A percentile compares a stretch with the other conserved stretches of the same genome.
Evolutionary conservation across 2,329 filamentous ascomycete species (phyloP).

Genomic region (Tolypocladium tropicale): DNA sequence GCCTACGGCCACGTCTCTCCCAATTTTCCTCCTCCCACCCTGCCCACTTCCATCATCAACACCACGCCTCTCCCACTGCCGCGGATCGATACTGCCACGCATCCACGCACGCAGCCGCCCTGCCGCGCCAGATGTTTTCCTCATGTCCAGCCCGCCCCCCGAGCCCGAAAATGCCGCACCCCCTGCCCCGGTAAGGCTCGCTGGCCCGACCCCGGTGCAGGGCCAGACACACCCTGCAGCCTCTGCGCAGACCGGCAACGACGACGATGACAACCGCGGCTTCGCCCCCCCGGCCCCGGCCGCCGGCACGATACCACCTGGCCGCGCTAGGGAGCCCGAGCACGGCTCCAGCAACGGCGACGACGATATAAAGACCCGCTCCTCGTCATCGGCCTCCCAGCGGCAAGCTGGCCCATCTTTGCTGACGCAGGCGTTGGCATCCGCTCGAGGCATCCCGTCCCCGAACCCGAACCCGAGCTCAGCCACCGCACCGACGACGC

Average conservation of each 20-base stretch:
- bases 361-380: slow-evolving; percentile 32
- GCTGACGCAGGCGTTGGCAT: slow-evolving; percentile 47
- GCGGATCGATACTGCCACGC: slow-evolving; percentile 12
- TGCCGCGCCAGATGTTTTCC: slow-evolving; percentile 41
- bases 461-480: background rate
- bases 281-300: slow-evolving; percentile 1
- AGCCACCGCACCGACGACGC: background rate
- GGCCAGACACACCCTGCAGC: slow-evolving; percentile 6
- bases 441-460: slow-evolving; percentile 41
- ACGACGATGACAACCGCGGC: slow-evolving; percentile 2
- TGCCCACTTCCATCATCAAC: slow-evolving; percentile 7
- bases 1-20: background rate
- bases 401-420: slow-evolving; percentile 42
- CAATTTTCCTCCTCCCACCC: slow-evolving; percentile 7
- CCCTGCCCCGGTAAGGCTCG: slow-evolving; percentile 31
- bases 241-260: slow-evolving; percentile 7
- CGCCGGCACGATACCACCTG: background rate
- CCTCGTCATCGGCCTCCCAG: slow-evolving; percentile 20
- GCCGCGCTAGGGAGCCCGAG: slow-evolving; percentile 1
- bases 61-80: slow-evolving; percentile 10
- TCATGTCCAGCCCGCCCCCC: slow-evolving; percentile 45
- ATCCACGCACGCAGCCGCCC: slow-evolving; percentile 7
- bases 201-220: slow-evolving; percentile 3
- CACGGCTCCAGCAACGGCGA: background rate
- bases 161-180: slow-evolving; percentile 45